Evolutionary conservation across 441 rosid species (phyloP).

Genomic region (Arabidopsis hybrid): DNA sequence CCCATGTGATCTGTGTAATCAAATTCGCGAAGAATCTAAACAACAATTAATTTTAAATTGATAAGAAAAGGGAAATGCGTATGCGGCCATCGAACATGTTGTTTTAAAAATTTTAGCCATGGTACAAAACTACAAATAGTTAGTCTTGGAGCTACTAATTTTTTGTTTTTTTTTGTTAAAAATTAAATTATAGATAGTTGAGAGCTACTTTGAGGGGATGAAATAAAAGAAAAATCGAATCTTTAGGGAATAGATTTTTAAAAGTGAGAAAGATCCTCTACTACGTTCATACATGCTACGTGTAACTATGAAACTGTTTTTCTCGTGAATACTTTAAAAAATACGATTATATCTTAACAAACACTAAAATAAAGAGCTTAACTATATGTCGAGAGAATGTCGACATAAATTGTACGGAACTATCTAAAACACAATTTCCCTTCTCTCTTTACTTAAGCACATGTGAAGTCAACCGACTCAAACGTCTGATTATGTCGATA

Average conservation of each 20-base stretch:
- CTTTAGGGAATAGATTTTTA: background rate
- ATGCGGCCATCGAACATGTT: background rate
- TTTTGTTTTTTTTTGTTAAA: too few species aligned
- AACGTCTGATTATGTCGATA: slow-evolving; percentile 32
- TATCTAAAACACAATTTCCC: background rate
- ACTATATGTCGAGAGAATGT: slow-evolving; percentile 40
- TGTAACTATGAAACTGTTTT: slow-evolving; percentile 30
- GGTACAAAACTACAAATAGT: slow-evolving; percentile 13
- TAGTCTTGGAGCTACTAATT: too few species aligned
- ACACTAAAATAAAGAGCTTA: slow-evolving; percentile 20
- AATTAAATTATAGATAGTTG: background rate
- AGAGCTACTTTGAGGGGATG: background rate
- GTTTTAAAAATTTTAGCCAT: background rate
- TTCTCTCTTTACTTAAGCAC: slow-evolving; percentile 7
- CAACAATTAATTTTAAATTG: background rate
- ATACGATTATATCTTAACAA: background rate
- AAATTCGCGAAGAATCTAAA: background rate
- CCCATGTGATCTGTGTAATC: background rate
- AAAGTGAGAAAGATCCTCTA: background rate
- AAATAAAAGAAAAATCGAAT: slow-evolving; percentile 3
- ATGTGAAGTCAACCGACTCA: slow-evolving; percentile 26
- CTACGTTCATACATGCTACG: slow-evolving; percentile 12
- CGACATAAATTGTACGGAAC: slow-evolving; percentile 37
- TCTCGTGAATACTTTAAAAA: slow-evolving; percentile 13
- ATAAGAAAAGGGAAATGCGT: background rate